Evolutionary conservation across 2,329 filamentous ascomycete species (phyloP), one percentile per base, ranked within the genome.

Genomic region (Mariannaea elegans): DNA sequence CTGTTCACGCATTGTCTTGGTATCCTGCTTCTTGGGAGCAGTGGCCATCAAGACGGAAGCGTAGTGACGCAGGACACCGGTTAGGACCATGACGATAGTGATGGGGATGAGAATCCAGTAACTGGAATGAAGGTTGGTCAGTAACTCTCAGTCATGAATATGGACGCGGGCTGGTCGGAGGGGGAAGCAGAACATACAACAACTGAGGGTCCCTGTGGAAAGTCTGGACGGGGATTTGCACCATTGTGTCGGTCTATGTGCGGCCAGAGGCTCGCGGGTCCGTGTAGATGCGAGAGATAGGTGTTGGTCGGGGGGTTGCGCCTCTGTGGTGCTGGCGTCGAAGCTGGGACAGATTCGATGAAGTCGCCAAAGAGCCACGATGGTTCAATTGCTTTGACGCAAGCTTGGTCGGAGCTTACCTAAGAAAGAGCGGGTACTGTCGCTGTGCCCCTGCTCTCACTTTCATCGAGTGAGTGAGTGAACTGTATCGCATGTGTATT

Each of bases 21-120:
- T 84, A 39, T 92, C 87, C 76, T 90, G 86, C 73, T 90, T 91
- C 81, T 98, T 98, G 14, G 95, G 94, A 6, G 91, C 82, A 1
- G 87, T 87, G 71, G 93, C 88, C 80, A 99, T 92, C 59, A 99
- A 86, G n/a, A 96, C 90, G 60, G 92, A 93, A 53, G 93, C 94
- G 77, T 98, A 99, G 82, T 99, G 95, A 68, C 95, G 94, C 58
- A 99, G 89, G 57, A 99, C 89, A 72, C 95, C 95, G 14, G 95
- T 99, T 64, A 99, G 81, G 66, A 99, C 90, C 96, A 99, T 99
- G 75, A 99, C 95, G 71, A 97, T 85, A 45, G 94, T 97, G 77
- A 99, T 99, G 63, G 95, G 95, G 65, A 97, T 90, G 61, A 99
- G 85, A 79, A 99, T 99, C 95, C 95, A 99, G 84, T 97, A 98